Percentiles rank a stretch among this genome's conserved stretches.
phyloP scores from a whole-genome alignment of 2,329 filamentous ascomycete species.

The Aspergillus persii region DNA sequence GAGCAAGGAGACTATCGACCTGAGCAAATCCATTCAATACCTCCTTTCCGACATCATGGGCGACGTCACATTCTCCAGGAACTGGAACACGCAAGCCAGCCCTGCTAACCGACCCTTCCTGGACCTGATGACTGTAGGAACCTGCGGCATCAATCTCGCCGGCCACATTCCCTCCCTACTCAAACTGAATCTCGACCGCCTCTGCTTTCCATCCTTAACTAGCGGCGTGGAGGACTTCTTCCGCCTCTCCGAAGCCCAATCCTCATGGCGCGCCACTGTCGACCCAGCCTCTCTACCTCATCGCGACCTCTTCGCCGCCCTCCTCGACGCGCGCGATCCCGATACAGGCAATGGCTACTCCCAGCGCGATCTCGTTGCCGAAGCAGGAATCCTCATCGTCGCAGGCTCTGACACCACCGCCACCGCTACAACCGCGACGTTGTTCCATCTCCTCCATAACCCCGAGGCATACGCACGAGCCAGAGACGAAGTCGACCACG shows the following conservation, averaged over 20 bases:
- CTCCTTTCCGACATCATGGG: neutral
- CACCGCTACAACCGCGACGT: neutral
- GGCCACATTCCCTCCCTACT: neutral
- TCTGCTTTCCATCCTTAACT: neutral
- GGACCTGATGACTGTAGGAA: neutral
- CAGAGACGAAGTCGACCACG: neutral
- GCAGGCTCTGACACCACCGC: neutral
- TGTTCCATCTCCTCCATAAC: neutral
- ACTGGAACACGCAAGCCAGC: neutral
- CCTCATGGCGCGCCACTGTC: neutral
- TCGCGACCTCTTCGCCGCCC: neutral
- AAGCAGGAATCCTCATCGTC: neutral
- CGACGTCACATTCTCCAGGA: neutral
- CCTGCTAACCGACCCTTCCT: neutral
- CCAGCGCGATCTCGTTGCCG: neutral
- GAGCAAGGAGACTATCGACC: neutral
- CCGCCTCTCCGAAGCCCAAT: neutral
- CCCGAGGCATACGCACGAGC: neutral
- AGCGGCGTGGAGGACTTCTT: neutral
- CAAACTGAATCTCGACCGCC: neutral
- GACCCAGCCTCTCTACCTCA: neutral
- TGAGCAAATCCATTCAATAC: neutral
- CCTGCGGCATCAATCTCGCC: neutral
- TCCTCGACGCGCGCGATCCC: neutral
- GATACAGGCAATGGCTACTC: neutral